Base-by-base conservation (phyloP, 306 rosid species). In the Corylus americana region DNA sequence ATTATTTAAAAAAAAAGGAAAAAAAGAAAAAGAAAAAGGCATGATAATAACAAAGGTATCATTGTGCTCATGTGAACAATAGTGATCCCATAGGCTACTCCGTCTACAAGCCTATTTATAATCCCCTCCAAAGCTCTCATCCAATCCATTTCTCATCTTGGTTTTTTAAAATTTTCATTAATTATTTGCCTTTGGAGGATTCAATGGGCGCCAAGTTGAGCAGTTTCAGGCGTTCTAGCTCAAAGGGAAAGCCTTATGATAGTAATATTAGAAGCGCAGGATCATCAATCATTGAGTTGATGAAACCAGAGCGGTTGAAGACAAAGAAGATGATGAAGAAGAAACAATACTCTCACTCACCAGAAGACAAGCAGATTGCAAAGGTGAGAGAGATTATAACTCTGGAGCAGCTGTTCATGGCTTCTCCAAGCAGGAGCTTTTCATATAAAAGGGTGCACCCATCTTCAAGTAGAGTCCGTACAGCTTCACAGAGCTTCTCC, bases 141-240 rank as follows among this genome's bases (percentile, higher is more conserved):
- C 51, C 64, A 61, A 29, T 29, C 44, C 81, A 51, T 71, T 31
- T 55, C 42, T 7, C 70, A 63, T 61, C 76, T 44, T 70, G 42
- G 17, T 70, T 2, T 55, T 69, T 14, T 2, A 22, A 22, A 22
- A 22, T 22, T 55, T 69, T 14, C 10, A 0, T 42, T 54, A 7
- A 17, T n/a, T 55, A 47, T 31, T 48, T 61, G 22, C 8, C 51
- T 22, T 44, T 10, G 16, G 13, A 14, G 3, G 51, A 55, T 68
- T 45, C 74, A 74, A 83, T 71, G 86, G 86, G 86, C 35, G 80
- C 71, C 57, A 53, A 9, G 22, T 12, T 45, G 8, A 70, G 80
- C 57, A 69, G n/a, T 17, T 68, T 49, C 50, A 49, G 69, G 83
- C 35, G 14, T 5, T 47, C 74, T 5, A 18, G 48, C 25, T 7